Conservation (phyloP, 2,329 filamentous ascomycete species). For the Scedosporium boydii region DNA sequence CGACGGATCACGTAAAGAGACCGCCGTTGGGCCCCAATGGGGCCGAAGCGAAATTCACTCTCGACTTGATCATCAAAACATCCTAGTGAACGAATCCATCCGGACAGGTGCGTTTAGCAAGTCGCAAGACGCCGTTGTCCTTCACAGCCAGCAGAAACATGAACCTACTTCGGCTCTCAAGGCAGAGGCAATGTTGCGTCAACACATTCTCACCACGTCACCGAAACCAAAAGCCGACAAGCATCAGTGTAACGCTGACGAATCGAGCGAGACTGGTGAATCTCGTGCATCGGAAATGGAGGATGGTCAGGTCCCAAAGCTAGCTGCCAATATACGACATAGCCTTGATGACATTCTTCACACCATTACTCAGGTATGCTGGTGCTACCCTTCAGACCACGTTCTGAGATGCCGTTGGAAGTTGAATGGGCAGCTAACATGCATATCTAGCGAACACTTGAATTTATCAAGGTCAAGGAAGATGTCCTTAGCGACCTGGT, state of each 20-base stretch:
- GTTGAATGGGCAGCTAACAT: background rate
- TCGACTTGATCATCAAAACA: no score
- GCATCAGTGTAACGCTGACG: no score
- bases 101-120: no score
- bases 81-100: no score
- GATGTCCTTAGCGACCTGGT: background rate
- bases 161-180: background rate
- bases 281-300: background rate
- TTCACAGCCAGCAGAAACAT: background rate
- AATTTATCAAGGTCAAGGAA: constrained; percentile 3
- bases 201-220: background rate
- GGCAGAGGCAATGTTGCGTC: background rate
- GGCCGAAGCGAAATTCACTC: no score
- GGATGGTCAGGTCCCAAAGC: background rate
- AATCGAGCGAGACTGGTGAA: no score
- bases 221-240: background rate
- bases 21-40: no score
- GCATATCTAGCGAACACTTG: background rate
- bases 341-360: background rate
- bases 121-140: background rate
- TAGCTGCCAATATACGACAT: background rate
- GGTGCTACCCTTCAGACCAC: background rate
- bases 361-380: background rate
- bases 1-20: background rate
- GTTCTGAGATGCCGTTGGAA: background rate